Evolutionary conservation across 164 flowering plant genomes (phyloP), one percentile per base, ranked within the genome.

Genomic region (Macadamia tetraphylla): DNA sequence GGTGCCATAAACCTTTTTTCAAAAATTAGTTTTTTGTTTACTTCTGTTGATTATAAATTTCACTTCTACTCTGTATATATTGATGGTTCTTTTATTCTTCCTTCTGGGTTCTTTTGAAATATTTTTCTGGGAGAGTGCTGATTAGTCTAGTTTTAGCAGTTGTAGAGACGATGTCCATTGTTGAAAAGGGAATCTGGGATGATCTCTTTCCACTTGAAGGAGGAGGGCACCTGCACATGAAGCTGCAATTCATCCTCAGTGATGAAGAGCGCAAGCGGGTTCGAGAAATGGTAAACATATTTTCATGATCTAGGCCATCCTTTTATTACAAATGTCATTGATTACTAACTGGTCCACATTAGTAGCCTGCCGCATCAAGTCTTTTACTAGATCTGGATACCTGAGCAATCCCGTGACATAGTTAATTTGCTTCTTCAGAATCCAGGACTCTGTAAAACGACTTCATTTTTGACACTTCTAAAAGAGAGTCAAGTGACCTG

Each of bases 161-260:
- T 68, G 71, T 94, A 53, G 77, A 77, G 63, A 82, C 85, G 44
- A 79, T 75, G 77, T 74, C 73, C n/a, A 69, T 94, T 7, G 81
- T 91, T 15, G 85, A 91, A 74, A 89, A 85, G 69, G 97, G 91
- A 55, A 10, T 72, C 9, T 88, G 89, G 96, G 91, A 91, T 75
- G 90, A 89, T 40, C 13, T 76, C 15, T 84, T 91, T 71, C 71
- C 79, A n/a, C 78, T 91, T 17, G 75, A 87, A 75, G 94, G 86
- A 51, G 92, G 94, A 18, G 93, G 93, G 15, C 70, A 75, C 15
- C 82, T 94, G 63, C 93, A 81, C 66, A 70, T 94, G 90, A 86
- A 83, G 75, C 71, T 91, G 74, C 87, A 86, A 71, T 87, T 94
- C 66, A 67, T 78, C 62, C 94, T 94, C 53, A 88, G 69, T 74